phyloP scores from a whole-genome alignment of 495 filamentous ascomycete species.

The Schizothecium vesticola region DNA sequence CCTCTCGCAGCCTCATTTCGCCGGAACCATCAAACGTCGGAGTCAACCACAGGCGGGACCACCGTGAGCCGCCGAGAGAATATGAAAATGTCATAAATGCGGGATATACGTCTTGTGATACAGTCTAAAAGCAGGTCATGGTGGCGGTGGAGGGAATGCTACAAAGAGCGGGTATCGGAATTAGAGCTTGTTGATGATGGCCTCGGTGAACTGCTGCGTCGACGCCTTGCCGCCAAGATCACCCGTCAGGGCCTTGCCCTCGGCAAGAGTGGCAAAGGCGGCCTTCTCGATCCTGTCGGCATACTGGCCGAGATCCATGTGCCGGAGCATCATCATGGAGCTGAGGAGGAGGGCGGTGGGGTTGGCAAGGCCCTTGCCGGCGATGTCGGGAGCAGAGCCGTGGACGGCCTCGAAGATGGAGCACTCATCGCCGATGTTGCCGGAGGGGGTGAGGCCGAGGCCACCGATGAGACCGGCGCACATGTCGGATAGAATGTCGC shows the following conservation, averaged over 20 bases:
- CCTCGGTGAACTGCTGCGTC: constrained; percentile 84
- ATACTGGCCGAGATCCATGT: constrained; percentile 86
- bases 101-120: constrained; percentile 12
- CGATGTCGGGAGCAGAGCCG: constrained; percentile 96
- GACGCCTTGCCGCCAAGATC: constrained; percentile 92
- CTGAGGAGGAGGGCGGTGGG: constrained; percentile 86
- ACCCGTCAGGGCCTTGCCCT: constrained; percentile 93
- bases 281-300: constrained; percentile 87
- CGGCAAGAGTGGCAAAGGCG: constrained; percentile 86
- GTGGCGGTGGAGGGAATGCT: constrained; percentile 2
- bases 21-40: neutral
- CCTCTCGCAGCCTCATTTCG: neutral
- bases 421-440: constrained; percentile 98
- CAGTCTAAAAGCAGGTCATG: constrained; percentile 13
- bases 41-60: neutral
- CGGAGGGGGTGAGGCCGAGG: constrained; percentile 92
- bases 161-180: constrained; percentile 15
- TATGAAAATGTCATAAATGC: constrained; percentile 10
- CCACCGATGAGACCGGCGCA: constrained; percentile 97
- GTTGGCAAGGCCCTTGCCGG: constrained; percentile 91
- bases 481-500: constrained; percentile 99
- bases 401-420: constrained; percentile 99
- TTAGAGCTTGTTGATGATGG: constrained; percentile 81
- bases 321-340: constrained; percentile 98
- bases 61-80: neutral